A percentile compares a stretch with the other conserved stretches of the same genome.
Conservation (phyloP, 2,329 filamentous ascomycete genomes). For the Trichoderma sp. region DNA sequence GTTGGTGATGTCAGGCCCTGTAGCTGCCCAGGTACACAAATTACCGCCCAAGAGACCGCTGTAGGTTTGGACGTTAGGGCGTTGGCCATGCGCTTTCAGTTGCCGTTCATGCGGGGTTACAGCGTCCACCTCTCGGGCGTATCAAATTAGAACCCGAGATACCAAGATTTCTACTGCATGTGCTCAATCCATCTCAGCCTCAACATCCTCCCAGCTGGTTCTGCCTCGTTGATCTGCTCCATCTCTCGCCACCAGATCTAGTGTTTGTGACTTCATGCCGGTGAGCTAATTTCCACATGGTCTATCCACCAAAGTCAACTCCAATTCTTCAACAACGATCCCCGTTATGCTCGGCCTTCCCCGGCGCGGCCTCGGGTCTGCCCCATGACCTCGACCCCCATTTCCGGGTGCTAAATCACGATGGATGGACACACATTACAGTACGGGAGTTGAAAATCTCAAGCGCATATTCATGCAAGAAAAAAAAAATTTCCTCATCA, state of each 20-base stretch:
- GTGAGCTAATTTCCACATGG: not conserved
- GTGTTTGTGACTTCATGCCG: not conserved
- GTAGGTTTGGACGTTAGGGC: not conserved
- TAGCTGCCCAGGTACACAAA: not conserved
- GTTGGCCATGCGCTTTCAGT: not conserved
- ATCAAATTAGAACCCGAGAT: not conserved
- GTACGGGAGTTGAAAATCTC: not conserved
- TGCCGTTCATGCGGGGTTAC: not conserved
- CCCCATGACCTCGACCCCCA: not conserved
- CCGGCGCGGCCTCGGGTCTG: not conserved
- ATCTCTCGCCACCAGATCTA: not conserved
- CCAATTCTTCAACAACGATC: not conserved
- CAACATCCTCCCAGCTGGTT: not conserved
- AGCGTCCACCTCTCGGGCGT: not conserved
- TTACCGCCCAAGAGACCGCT: not conserved
- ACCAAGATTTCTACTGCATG: not conserved
- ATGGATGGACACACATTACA: not conserved
- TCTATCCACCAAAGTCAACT: not conserved
- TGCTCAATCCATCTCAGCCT: not conserved
- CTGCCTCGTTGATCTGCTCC: not conserved
- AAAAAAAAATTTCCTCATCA: not conserved
- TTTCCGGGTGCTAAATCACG: not conserved
- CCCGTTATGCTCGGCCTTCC: conserved; percentile 7
- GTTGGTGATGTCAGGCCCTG: not conserved
- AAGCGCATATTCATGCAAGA: not conserved